Evolutionary conservation across 2,329 filamentous ascomycete species (phyloP).

Genomic region (Coniochaeta sp.): DNA sequence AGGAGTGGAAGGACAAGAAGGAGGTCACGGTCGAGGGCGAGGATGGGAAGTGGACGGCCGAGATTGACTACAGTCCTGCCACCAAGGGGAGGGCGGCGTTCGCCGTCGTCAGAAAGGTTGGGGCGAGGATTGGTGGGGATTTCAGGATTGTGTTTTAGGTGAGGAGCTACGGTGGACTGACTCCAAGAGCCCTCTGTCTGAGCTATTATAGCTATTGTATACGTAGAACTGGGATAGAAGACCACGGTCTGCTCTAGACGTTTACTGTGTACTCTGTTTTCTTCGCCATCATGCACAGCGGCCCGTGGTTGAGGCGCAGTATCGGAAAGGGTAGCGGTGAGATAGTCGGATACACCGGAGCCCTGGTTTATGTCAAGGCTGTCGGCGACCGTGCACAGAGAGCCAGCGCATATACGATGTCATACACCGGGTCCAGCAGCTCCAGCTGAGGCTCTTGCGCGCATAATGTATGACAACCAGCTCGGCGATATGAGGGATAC

Average conservation of each 20-base stretch:
- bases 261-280: background rate
- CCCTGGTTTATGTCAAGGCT: background rate
- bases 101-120: constrained; percentile 44
- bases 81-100: constrained; percentile 40
- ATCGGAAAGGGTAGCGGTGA: background rate
- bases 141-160: constrained; percentile 30
- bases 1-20: constrained; percentile 59
- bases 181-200: background rate
- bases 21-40: constrained; percentile 49
- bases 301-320: too few species aligned
- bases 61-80: constrained; percentile 52
- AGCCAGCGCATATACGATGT: background rate
- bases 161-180: background rate
- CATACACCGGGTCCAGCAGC: background rate
- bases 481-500: background rate
- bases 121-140: constrained; percentile 43
- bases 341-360: background rate
- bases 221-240: background rate
- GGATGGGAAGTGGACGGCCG: constrained; percentile 45
- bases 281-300: background rate
- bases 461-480: background rate
- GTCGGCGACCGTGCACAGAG: background rate
- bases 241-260: background rate
- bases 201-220: background rate
- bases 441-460: background rate